Evolutionary conservation across 192 early-diverging fungal species (phyloP).

Genomic region (Dissophora ornata): DNA sequence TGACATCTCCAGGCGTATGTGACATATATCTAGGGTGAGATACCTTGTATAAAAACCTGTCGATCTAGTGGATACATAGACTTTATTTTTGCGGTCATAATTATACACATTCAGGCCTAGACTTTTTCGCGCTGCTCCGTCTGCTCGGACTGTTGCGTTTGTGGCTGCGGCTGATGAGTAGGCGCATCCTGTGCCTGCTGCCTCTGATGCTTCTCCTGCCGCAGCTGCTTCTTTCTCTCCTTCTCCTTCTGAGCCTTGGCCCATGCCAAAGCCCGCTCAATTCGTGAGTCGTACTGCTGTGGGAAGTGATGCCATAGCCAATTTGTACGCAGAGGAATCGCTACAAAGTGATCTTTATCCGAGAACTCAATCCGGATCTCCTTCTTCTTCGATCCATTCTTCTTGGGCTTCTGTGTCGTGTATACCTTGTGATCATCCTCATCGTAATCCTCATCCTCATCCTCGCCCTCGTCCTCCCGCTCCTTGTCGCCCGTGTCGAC

Average conservation of each 20-base stretch:
- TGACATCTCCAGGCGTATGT: no score
- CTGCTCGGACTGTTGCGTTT: no score
- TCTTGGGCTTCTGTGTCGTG: slow-evolving; percentile 31
- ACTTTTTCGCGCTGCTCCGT: no score
- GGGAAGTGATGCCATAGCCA: slow-evolving; percentile 61
- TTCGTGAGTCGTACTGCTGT: slow-evolving; percentile 54
- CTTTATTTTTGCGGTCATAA: no score
- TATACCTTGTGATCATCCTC: slow-evolving; percentile 15
- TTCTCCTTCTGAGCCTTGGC: slow-evolving; percentile 39
- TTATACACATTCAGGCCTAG: no score
- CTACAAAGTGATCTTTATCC: slow-evolving; percentile 44
- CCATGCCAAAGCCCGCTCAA: slow-evolving; percentile 43
- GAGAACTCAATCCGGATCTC: slow-evolving; percentile 55
- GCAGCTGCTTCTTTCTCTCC: slow-evolving; percentile 12
- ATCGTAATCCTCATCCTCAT: slow-evolving; percentile 3
- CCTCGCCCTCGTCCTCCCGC: slow-evolving; percentile 5
- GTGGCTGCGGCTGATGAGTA: no score
- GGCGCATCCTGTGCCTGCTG: background rate
- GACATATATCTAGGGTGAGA: no score
- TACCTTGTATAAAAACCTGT: no score
- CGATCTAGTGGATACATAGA: no score
- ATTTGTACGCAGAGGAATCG: slow-evolving; percentile 47
- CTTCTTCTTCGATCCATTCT: slow-evolving; percentile 51
- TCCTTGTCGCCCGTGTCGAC: no score
- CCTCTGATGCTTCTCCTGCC: background rate